These are phyloP conservation scores for Ajuga reptans DNA, from an alignment of 305 asterid species.

Conservation along the genomic window DNA sequence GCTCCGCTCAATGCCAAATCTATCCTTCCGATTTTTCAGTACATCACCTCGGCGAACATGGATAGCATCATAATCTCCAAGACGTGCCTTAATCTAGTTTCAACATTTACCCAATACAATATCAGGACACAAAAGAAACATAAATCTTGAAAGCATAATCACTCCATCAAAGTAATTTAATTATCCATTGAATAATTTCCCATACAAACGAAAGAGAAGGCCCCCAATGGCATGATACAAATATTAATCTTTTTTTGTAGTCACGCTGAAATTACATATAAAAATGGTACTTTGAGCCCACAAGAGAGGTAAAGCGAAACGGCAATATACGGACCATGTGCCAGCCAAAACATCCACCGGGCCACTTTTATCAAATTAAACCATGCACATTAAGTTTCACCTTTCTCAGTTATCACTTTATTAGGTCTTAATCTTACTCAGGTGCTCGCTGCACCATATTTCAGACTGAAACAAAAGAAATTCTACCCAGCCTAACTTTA, in stretches of 20 bases:
- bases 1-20: constrained; percentile 68
- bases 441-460: neutral
- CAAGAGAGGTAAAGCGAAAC: neutral
- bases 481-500: neutral
- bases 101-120: constrained; percentile 9
- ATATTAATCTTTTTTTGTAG: neutral
- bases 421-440: neutral
- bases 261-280: neutral
- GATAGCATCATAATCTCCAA: constrained; percentile 86
- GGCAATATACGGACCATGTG: neutral
- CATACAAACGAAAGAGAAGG: neutral
- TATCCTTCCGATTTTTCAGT: constrained; percentile 76
- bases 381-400: neutral
- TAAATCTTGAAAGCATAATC: neutral
- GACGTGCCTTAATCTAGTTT: constrained; percentile 59
- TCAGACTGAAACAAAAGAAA: neutral
- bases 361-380: neutral
- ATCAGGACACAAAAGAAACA: neutral
- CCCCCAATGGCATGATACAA: too few species aligned
- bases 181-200: neutral
- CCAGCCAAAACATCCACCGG: neutral
- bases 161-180: neutral
- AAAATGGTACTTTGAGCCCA: neutral
- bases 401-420: too few species aligned
- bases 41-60: constrained; percentile 94